Base-by-base conservation (phyloP, 768 basidiomycete genomes). In the Phanerochaete carnosa region DNA sequence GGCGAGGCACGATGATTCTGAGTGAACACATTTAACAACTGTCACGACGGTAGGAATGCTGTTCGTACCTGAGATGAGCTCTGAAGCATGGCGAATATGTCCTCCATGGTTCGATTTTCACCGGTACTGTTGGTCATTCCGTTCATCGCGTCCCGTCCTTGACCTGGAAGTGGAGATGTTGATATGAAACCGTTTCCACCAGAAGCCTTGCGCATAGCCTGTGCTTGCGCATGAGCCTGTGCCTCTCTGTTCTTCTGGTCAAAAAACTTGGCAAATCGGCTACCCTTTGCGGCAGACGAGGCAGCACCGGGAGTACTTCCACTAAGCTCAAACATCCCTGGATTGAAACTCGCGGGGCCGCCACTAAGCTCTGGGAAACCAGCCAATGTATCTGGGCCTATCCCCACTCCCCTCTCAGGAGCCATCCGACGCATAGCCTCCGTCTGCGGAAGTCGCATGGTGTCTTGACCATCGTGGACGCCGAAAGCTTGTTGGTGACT, bases 241-340 rank as follows among this genome's bases (percentile, higher is more conserved):
- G 80, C 80, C 26, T 75, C 72, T 19, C 74, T 68, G 30, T 69
- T 68, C 71, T 90, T 92, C n/a, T 81, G 81, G 65, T 93, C 91
- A 64, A 93, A 94, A 72, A 92, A 92, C 70, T 92, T 94, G 32
- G 90, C 92, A 70, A 93, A 89, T 37, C 92, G 86, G 69, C 91
- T 93, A 43, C 91, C 91, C 71, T 88, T 91, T 32, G 78, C 75
- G 15, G 83, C 77, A 68, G 82, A 76, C 32, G 81, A 79, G 28
- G 78, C 77, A 26, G 76, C 76, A 55, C 69, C 71, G 49, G 70
- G 63, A 58, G 65, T 33, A 50, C 53, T 61, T 4, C 65, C 57
- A 11, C 65, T 66, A 6, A 61, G 49, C 26, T 71, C 70, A n/a
- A 65, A 54, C 13, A 35, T 49, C 7, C 49, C 53, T 1, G 62